Percentiles rank a stretch among this genome's conserved stretches.
Evolutionary conservation across 805 yeast genomes (phyloP).

Genomic region (Zygosaccharomyces rouxii): DNA sequence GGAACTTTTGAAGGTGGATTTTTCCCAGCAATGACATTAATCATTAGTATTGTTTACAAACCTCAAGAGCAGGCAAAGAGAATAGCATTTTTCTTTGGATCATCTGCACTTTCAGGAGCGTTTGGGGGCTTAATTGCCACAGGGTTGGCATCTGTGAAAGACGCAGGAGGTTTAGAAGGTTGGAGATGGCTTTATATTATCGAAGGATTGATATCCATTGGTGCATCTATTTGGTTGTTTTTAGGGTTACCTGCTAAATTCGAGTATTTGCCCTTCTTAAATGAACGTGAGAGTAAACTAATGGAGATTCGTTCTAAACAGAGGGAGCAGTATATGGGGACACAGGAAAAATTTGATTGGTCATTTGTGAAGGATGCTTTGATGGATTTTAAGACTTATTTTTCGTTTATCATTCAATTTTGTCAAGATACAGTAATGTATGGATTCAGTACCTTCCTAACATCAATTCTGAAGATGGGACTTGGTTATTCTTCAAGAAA

Average conservation of each 20-base stretch:
- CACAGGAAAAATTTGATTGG: constrained; percentile 25
- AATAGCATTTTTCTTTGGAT: constrained; percentile 49
- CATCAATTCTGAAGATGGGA: constrained; percentile 35
- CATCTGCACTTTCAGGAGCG: constrained; percentile 51
- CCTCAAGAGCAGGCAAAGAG: constrained; percentile 45
- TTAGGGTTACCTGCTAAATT: constrained; percentile 36
- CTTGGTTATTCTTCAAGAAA: constrained; percentile 24
- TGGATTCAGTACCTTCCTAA: constrained; percentile 42
- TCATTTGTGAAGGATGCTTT: constrained; percentile 35
- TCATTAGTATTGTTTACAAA: constrained; percentile 51
- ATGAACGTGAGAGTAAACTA: constrained; percentile 29
- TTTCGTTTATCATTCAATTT: constrained; percentile 40
- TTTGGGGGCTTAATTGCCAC: constrained; percentile 54
- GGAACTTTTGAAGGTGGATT: constrained; percentile 58
- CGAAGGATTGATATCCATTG: constrained; percentile 41
- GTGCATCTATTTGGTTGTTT: constrained; percentile 26
- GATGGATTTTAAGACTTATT: constrained; percentile 36
- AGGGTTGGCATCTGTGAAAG: constrained; percentile 43
- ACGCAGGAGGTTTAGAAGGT: constrained; percentile 49
- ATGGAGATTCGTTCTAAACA: constrained; percentile 29
- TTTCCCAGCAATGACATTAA: constrained; percentile 49
- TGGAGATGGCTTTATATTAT: constrained; percentile 66
- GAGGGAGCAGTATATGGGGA: constrained; percentile 30
- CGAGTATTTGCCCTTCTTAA: constrained; percentile 31
- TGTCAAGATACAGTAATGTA: constrained; percentile 42